A percentile compares a stretch with the other conserved stretches of the same genome.
phyloP scores from a whole-genome alignment of 768 basidiomycete species.

The Phaeotremella fagi region DNA sequence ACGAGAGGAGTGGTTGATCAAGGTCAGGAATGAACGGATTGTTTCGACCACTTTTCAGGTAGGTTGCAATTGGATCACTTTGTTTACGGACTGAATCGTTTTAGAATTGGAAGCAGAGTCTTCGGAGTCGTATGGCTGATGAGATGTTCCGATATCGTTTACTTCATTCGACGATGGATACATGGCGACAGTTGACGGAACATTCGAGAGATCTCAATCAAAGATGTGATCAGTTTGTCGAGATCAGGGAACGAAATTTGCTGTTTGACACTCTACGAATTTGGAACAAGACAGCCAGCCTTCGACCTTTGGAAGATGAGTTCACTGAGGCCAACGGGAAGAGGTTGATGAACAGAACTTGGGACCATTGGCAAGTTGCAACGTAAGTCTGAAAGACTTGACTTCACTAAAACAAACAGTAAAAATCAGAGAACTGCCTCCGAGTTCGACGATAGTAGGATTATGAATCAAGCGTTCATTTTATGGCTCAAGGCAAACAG shows the following conservation, averaged over 20 bases:
- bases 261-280: background rate
- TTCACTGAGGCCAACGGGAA: background rate
- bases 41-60: too few relatives aligned
- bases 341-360: constrained; percentile 4
- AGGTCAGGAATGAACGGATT: too few relatives aligned
- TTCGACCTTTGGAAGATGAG: constrained; percentile 1
- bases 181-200: too few relatives aligned
- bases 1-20: constrained; percentile 19
- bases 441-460: too few relatives aligned
- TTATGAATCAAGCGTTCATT: background rate
- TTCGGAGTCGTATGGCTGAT: background rate
- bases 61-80: too few relatives aligned
- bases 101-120: constrained; percentile 5
- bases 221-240: background rate
- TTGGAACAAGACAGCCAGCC: constrained; percentile 12
- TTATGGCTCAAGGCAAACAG: background rate
- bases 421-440: too few relatives aligned
- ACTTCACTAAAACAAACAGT: too few relatives aligned
- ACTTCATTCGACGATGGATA: background rate
- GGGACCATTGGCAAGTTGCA: constrained; percentile 13
- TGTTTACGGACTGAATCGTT: constrained; percentile 2
- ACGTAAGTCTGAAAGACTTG: constrained; percentile 3
- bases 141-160: background rate
- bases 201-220: too few relatives aligned
- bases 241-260: background rate